Conservation (phyloP, 768 basidiomycete species). For the Boletus subparvulus region DNA sequence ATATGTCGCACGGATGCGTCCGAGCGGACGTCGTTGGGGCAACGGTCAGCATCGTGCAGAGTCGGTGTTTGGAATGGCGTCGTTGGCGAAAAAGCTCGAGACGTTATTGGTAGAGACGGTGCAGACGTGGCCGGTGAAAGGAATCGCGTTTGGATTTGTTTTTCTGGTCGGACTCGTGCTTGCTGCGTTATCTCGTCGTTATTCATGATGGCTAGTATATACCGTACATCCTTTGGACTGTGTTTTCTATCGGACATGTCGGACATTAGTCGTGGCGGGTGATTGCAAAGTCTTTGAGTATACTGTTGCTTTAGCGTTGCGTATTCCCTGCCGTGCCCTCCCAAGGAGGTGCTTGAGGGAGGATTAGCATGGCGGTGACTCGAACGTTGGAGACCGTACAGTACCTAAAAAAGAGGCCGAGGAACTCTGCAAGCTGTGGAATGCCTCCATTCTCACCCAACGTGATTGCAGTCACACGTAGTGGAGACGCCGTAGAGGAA, state of each 20-base stretch:
- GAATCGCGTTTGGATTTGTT: constrained; percentile 15
- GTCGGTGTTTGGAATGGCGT: constrained; percentile 70
- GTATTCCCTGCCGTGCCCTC: constrained; percentile 24
- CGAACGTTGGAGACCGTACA: not conserved
- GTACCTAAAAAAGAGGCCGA: constrained; percentile 76
- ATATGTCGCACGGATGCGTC: constrained; percentile 41
- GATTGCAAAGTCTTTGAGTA: constrained; percentile 65
- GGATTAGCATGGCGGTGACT: not conserved
- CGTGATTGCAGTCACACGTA: not conserved
- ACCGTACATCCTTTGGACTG: not conserved
- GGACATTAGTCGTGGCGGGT: constrained; percentile 20
- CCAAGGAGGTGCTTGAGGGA: constrained; percentile 65
- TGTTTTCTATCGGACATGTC: not conserved
- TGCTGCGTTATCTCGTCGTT: constrained; percentile 18
- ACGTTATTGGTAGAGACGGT: constrained; percentile 48
- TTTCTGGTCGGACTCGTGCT: constrained; percentile 27
- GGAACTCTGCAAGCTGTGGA: not conserved
- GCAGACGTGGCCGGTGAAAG: constrained; percentile 18
- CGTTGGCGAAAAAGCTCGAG: constrained; percentile 66
- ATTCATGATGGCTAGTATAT: not conserved
- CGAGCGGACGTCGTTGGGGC: constrained; percentile 40
- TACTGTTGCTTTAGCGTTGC: constrained; percentile 69
- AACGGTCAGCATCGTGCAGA: constrained; percentile 61
- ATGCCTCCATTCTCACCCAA: not conserved
- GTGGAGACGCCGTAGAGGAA: no score